Evolutionary conservation across 1,284 basidiomycete genomes (phyloP).

Genomic region (Meripilus lineatus): DNA sequence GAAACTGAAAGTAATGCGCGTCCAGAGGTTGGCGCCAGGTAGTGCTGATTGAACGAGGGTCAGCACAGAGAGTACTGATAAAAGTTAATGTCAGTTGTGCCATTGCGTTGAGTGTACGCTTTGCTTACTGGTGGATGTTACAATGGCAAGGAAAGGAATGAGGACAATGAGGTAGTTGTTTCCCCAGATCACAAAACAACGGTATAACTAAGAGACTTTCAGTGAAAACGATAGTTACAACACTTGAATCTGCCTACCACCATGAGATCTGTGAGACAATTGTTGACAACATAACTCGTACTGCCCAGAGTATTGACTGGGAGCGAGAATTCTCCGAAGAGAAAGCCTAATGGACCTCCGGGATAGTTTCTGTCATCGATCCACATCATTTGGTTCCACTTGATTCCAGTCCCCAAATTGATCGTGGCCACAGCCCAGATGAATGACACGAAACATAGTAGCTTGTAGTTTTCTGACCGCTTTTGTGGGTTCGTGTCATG

Average conservation of each 20-base stretch:
- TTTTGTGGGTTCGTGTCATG: no score
- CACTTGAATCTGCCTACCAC: no score
- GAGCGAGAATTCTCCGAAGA: conserved; percentile 7
- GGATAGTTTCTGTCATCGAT: conserved; percentile 12
- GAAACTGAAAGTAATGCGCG: conserved; percentile 1
- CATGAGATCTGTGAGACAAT: conserved; percentile 7
- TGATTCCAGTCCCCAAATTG: background rate
- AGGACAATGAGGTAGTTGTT: background rate
- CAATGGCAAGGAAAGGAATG: background rate
- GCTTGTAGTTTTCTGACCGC: no score
- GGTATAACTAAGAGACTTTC: background rate
- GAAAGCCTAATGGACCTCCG: conserved; percentile 8
- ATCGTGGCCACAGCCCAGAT: conserved; percentile 1
- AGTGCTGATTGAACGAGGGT: background rate
- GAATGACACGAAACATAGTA: background rate
- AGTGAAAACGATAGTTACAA: background rate
- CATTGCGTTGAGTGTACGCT: no score
- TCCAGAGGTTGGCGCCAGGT: conserved; percentile 1
- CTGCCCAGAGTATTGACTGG: conserved; percentile 6
- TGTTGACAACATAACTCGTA: conserved; percentile 6
- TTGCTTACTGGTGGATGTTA: background rate
- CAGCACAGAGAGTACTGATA: background rate
- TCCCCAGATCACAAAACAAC: background rate
- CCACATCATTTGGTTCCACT: conserved; percentile 5
- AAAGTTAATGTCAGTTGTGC: background rate